Conservation (phyloP, 495 filamentous ascomycete species). For the Podospora australis region DNA sequence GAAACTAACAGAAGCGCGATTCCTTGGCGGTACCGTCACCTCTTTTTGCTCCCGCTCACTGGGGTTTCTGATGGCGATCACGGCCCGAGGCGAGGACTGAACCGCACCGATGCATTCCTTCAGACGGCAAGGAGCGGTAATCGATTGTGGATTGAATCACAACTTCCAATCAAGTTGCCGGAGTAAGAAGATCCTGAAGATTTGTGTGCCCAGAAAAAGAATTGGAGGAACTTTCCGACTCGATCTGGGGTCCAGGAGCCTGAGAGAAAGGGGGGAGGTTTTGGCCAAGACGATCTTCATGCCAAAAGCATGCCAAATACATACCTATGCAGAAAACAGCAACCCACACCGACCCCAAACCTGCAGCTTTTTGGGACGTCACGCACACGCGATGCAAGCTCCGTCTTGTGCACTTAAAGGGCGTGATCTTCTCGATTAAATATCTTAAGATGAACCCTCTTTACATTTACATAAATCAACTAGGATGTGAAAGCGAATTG, state of each 20-base stretch:
- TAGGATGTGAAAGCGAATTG: too few species aligned
- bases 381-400: too few species aligned
- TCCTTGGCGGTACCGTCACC: not conserved
- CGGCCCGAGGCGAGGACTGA: constrained; percentile 3
- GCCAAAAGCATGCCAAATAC: not conserved
- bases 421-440: too few species aligned
- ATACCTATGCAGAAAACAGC: not conserved
- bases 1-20: not conserved
- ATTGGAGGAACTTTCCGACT: not conserved
- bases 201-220: not conserved
- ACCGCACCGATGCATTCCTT: too few species aligned
- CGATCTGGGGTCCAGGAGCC: not conserved
- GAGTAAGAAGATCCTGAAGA: not conserved
- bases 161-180: not conserved
- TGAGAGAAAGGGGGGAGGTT: not conserved
- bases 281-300: constrained; percentile 1
- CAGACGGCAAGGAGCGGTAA: not conserved
- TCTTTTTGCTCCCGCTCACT: not conserved
- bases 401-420: too few species aligned
- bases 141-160: not conserved
- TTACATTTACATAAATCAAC: too few species aligned
- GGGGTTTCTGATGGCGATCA: not conserved
- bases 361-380: not conserved
- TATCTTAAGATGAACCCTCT: too few species aligned
- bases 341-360: constrained; percentile 2